Base-by-base conservation (phyloP, 257 asterid genomes). In the Penstemon newberryi region DNA sequence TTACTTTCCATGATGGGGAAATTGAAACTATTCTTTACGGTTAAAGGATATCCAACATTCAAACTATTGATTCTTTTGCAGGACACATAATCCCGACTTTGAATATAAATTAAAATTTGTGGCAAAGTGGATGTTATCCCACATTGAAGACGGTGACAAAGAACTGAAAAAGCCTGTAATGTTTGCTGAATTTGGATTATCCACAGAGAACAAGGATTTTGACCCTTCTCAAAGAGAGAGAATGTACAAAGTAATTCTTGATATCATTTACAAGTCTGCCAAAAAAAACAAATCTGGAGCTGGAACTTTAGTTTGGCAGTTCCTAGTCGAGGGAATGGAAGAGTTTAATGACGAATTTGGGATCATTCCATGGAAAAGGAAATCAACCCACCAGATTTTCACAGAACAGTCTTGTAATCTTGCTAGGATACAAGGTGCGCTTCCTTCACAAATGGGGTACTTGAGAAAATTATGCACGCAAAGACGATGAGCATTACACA, bases 291-390 rank as follows among this genome's bases (percentile, higher is more conserved):
- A 70, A 62, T 79, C 98, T 0, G 99, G 98, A 0, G 96, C 89
- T 7, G 98, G 99, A 62, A 74, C 96, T 47, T 81, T 91, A 51
- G 85, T 87, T 49, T 91, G 99, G 99, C 99, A 94, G 78, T 94
- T 94, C 61, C 77, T 91, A 18, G 96, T 86, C 0, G 99, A 87
- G 68, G 95, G 90, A 50, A 91, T 94, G 99, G 96, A 91, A 65
- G 85, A 83, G 3, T 89, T 83, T 49, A 89, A 87, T n/a, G 99
- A 94, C 4, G 98, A 94, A 10, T 94, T 89, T 52, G 99, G 98
- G n/a, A 67, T 94, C 5, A 85, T 94, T 55, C 98, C 99, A 12
- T 94, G 96, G 96, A 74, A 83, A 70, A 85, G 88, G 55, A 75
- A 71, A 9, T 81, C 91, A 7, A 87, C 87, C 0, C 87, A 89